Percentiles rank a stretch among this genome's conserved stretches.
Evolutionary conservation across 768 basidiomycete genomes (phyloP).

Genomic region (Tricholoma bakamatsutake): DNA sequence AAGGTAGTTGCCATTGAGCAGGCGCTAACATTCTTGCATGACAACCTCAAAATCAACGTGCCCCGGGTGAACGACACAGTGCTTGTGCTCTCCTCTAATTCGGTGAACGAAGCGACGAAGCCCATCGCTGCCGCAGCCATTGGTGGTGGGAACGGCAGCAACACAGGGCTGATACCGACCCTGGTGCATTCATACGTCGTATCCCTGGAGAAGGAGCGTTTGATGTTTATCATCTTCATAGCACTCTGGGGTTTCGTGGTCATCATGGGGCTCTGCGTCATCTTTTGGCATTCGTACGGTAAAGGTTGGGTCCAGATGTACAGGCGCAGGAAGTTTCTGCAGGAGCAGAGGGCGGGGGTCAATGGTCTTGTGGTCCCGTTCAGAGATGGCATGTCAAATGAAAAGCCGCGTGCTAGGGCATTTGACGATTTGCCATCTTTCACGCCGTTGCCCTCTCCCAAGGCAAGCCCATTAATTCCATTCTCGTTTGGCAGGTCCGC

Average conservation of each 20-base stretch:
- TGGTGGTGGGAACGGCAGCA: conserved; percentile 42
- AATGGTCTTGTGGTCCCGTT: conserved; percentile 38
- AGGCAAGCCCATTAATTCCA: conserved; percentile 25
- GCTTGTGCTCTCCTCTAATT: conserved; percentile 68
- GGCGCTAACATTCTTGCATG: conserved; percentile 86
- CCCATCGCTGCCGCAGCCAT: conserved; percentile 85
- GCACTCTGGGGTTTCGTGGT: conserved; percentile 81
- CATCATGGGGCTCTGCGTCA: conserved; percentile 64
- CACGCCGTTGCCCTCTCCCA: conserved; percentile 44
- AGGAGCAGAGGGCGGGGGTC: conserved; percentile 44
- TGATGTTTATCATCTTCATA: conserved; percentile 82
- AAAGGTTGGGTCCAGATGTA: conserved; percentile 39
- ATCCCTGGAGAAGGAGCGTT: conserved; percentile 71
- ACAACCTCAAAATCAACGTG: conserved; percentile 78
- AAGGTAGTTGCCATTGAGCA: conserved; percentile 85
- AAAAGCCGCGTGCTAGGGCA: conserved; percentile 12
- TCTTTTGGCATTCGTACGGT: conserved; percentile 71
- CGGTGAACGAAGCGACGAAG: conserved; percentile 66
- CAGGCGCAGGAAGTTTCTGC: conserved; percentile 43
- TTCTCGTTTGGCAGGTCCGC: conserved; percentile 25
- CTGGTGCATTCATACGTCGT: conserved; percentile 69
- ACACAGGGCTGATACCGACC: conserved; percentile 61
- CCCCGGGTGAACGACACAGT: conserved; percentile 70
- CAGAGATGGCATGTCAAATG: conserved; percentile 13
- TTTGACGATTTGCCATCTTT: conserved; percentile 37